A percentile compares a stretch with the other conserved stretches of the same genome.
phyloP scores from a whole-genome alignment of 139 green algal genomes.

The Coelastrella sp. region DNA sequence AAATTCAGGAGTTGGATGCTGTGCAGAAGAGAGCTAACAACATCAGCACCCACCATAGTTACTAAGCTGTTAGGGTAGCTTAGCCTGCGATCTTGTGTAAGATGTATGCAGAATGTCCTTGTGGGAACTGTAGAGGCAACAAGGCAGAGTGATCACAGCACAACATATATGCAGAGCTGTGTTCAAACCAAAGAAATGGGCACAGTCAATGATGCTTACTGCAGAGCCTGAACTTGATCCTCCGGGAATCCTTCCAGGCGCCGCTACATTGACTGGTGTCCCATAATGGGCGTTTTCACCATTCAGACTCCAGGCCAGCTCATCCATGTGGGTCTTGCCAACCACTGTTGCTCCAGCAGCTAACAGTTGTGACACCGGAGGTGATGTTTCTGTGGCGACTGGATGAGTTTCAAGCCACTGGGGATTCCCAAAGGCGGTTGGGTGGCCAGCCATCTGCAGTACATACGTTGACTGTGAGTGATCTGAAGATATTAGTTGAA shows the following conservation, averaged over 20 bases:
- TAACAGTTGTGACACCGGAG: conserved; percentile 79
- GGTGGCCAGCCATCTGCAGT: conserved; percentile 64
- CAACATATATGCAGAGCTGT: neutral
- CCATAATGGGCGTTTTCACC: conserved; percentile 93
- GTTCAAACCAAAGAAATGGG: neutral
- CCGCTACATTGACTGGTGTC: conserved; percentile 87
- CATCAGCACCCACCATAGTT: too few relatives aligned
- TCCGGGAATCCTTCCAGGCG: conserved; percentile 84
- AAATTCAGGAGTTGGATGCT: too few relatives aligned
- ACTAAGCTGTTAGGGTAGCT: too few relatives aligned
- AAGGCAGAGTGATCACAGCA: neutral
- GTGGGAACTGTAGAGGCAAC: too few relatives aligned
- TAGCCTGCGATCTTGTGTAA: too few relatives aligned
- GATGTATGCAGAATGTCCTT: too few relatives aligned
- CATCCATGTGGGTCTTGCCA: conserved; percentile 95
- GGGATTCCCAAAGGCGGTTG: conserved; percentile 86
- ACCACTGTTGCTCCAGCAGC: conserved; percentile 68
- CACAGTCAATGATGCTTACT: conserved; percentile 53
- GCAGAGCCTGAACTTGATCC: conserved; percentile 94
- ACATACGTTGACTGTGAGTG: too few relatives aligned
- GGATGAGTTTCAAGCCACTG: conserved; percentile 80
- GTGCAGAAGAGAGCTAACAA: too few relatives aligned
- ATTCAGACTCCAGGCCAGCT: conserved; percentile 85
- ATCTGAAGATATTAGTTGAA: neutral
- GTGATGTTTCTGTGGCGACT: conserved; percentile 63